Evolutionary conservation across 2,329 filamentous ascomycete genomes (phyloP), one percentile per base, ranked within the genome.

Genomic region (Colletotrichum sp.): DNA sequence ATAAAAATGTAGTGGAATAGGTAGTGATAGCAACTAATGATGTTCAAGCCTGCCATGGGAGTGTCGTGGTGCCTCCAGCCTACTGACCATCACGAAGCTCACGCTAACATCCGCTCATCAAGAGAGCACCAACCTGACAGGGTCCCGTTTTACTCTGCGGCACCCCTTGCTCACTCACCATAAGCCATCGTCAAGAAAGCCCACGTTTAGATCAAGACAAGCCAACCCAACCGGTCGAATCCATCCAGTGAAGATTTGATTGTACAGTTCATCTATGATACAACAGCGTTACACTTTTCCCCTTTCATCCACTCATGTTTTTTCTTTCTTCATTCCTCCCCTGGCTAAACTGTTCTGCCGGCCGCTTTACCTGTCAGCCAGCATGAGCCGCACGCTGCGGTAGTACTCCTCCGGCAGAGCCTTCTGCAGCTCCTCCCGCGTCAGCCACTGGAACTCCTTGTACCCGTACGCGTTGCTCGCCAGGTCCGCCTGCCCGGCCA

Each of bases 401-500:
- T 92, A 98, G 87, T 98, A 98, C 73, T 91, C 88, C 6, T 86
- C 84, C 32, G 90, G 86, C 60, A 98, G 90, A 78, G 89, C 88
- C 80, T 92, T 87, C 84, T 93, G 84, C 72, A 99, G 90, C 90
- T 99, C 97, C 77, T 98, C 95, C 85, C 94, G 96, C 28, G 95
- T 94, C 81, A 99, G 86, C 97, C 97, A 99, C 87, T 95, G 93
- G 88, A 97, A 99, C 84, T 98, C 95, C 70, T 90, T 89, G 70
- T 97, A 88, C 7, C 93, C 94, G 72, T 94, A 90, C 77, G 88
- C 87, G 86, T 97, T 98, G 75, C 88, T 89, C 77, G 88, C 88
- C 69, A 99, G 85, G 84, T 98, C 91, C 34, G 94, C 95, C 87
- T 99, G 97, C n/a, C 97, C 97, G 39, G 96, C 95, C 94, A 99